A percentile compares a stretch with the other conserved stretches of the same genome.
phyloP scores from a whole-genome alignment of 768 basidiomycete species.

The Amanita polypyramis region DNA sequence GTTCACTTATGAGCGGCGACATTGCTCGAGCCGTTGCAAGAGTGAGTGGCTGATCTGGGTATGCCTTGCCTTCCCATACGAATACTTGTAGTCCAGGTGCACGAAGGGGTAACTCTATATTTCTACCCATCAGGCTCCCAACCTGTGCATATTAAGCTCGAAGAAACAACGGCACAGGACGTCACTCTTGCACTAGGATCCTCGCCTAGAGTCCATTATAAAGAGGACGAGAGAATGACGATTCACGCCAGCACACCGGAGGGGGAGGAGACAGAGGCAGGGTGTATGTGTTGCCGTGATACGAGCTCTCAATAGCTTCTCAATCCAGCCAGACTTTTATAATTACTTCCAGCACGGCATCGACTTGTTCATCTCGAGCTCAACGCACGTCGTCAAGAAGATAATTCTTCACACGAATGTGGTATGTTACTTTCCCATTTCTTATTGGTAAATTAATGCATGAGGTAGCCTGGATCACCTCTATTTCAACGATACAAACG shows the following conservation, averaged over 20 bases:
- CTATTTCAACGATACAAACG: slow-evolving; percentile 87
- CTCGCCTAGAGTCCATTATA: slow-evolving; percentile 69
- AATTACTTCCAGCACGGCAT: slow-evolving; percentile 91
- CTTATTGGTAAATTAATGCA: not conserved
- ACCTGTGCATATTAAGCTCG: slow-evolving; percentile 52
- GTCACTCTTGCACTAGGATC: slow-evolving; percentile 69
- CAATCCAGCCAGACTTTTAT: slow-evolving; percentile 58
- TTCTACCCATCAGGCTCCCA: slow-evolving; percentile 47
- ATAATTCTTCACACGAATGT: slow-evolving; percentile 84
- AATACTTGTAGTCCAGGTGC: slow-evolving; percentile 35
- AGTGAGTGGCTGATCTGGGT: slow-evolving; percentile 24
- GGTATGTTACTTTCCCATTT: slow-evolving; percentile 30
- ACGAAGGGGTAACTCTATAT: slow-evolving; percentile 60
- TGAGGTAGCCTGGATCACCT: slow-evolving; percentile 68
- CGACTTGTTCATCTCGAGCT: slow-evolving; percentile 73
- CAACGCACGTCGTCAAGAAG: slow-evolving; percentile 68
- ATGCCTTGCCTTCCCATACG: not conserved
- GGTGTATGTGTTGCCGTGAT: slow-evolving; percentile 33
- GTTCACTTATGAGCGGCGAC: slow-evolving; percentile 62
- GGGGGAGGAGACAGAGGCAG: slow-evolving; percentile 26
- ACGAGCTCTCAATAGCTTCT: not conserved
- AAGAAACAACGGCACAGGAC: slow-evolving; percentile 77
- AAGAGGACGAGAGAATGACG: slow-evolving; percentile 82
- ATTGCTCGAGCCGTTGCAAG: slow-evolving; percentile 58
- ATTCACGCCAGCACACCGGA: slow-evolving; percentile 51